These are phyloP conservation scores for Colletotrichum sp. DNA, from an alignment of 2,329 filamentous ascomycete genomes.

Conservation along the genomic window DNA sequence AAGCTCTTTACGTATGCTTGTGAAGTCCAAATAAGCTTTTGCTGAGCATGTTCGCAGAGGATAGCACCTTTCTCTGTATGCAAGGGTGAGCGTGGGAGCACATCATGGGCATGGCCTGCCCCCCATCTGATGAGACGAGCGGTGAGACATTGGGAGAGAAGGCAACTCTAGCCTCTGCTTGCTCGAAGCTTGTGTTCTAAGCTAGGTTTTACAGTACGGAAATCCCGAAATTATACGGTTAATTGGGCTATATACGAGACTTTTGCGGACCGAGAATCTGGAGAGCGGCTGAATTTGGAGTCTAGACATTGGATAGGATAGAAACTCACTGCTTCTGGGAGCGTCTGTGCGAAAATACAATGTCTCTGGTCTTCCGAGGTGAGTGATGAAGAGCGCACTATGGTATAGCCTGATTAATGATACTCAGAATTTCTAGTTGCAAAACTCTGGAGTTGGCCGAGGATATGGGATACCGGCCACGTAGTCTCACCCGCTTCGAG, in stretches of 20 bases:
- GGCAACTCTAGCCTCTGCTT: not conserved
- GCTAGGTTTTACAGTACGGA: not conserved
- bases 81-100: not conserved
- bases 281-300: not conserved
- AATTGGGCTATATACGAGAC: not conserved
- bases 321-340: not conserved
- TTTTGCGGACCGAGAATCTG: not conserved
- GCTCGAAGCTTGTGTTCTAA: accelerated
- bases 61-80: accelerated
- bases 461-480: not conserved
- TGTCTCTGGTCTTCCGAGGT: accelerated
- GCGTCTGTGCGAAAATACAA: not conserved
- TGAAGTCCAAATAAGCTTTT: not conserved
- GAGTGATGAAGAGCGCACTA: not conserved
- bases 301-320: not conserved
- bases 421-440: not conserved
- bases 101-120: not conserved
- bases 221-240: not conserved
- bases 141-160: not conserved
- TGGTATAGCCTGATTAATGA: not conserved
- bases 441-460: not conserved
- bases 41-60: not conserved
- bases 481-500: not conserved
- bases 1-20: accelerated
- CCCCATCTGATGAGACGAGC: not conserved